Base-by-base conservation (phyloP, 2,329 filamentous ascomycete species). In the Exophiala xenobiotica region DNA sequence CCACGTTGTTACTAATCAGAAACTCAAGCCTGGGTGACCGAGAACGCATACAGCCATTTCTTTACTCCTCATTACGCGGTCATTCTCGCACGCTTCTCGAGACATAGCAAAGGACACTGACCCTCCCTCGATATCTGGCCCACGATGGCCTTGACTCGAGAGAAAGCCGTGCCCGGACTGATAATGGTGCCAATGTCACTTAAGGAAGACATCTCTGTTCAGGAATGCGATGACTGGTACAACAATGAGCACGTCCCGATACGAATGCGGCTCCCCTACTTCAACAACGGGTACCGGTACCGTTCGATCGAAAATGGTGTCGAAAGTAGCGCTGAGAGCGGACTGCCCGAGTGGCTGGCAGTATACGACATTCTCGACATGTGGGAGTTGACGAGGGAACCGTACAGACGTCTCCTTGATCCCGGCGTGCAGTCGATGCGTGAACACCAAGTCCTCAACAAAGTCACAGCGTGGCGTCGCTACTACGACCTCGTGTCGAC, bases 211-310 rank as follows among this genome's bases (percentile, higher is more conserved):
- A n/a, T n/a, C n/a, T n/a, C n/a, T n/a, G n/a, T n/a, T n/a, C n/a
- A n/a, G n/a, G 45, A 48, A 4, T 48, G 31, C n/a, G 20, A 48
- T 29, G 31, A 95, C 67, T 92, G 88, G 88, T 95, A 95, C 75
- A 90, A 95, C 74, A 93, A 90, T 70, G 90, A 95, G 73, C 90
- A 95, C 72, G 90, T 89, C 45, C 90, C 90, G n/a, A 81, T 84
- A 12, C 86, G 90, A 41, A 79, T 95, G 11, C 85, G 88, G 43
- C 73, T 93, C 8, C 83, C 87, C 3, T 83, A 86, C 63, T 83
- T 91, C 65, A 67, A 73, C 61, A 93, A 88, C 67, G 90, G 90
- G 53, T 84, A 93, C 61, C 85, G 90, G 33, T 95, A 90, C 71
- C 78, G 77, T 19, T 86, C 87, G 5, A 80, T 73, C 12, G 87